Evolutionary conservation across 1,284 basidiomycete species (phyloP), one percentile per base, ranked within the genome.

Genomic region (Ustilago crameri): DNA sequence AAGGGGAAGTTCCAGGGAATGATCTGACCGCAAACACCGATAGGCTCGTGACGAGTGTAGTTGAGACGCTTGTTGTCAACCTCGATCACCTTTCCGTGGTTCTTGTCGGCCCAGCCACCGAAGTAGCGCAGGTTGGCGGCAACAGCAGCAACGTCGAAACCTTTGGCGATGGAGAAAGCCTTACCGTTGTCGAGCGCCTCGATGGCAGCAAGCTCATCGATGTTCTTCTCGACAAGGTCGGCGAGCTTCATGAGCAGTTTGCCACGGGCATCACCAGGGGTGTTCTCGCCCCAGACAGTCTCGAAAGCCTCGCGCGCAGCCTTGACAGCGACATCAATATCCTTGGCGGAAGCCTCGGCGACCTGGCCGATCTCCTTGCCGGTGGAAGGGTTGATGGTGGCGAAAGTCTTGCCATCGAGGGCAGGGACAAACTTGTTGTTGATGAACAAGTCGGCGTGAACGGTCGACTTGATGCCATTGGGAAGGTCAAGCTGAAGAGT

Each of bases 81-180:
- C 84, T 93, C 93, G 78, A 93, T 90, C 53, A 88, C 88, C 83
- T 93, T 88, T 20, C 94, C 93, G 50, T 88, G 86, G 75, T 93
- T 87, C 87, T 95, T 96, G 87, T 96, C 93, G 22, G 79, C 82
- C 83, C 84, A 84, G 51, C 84, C 83, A 34, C 92, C 88, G 84
- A 88, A 88, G 81, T 95, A 95, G 71, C 83, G 77, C 24, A 85
- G 59, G 78, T 81, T 83, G 44, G 85, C 87, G 64, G 93, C 91
- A n/a, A 89, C 85, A 72, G 87, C 87, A 34, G 85, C 75, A 9
- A 93, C 86, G 82, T 97, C 95, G 51, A 88, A 89, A 46, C 82
- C 86, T 73, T 87, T 88, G 38, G 74, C 72, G 86, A 90, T 90
- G 14, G 80, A 75, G 84, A 90, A 94, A 1, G 93, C 90, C 85